phyloP scores from a whole-genome alignment of 2,329 filamentous ascomycete genomes.

The Endothia cerciana region DNA sequence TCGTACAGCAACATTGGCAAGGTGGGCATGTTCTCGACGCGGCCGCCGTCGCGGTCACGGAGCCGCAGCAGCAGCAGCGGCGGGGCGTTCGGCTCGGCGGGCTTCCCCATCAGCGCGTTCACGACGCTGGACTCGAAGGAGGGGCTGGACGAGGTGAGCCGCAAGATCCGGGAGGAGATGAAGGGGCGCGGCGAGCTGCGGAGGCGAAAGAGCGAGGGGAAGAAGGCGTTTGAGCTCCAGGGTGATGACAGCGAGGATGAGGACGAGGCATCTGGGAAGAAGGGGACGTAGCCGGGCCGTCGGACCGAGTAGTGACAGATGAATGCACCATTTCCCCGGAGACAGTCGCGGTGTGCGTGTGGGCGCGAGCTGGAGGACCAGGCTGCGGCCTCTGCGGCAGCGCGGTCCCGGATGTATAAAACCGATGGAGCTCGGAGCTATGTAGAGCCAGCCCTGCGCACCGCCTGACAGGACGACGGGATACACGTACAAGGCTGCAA shows the following conservation, averaged over 20 bases:
- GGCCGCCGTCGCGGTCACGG: constrained; percentile 76
- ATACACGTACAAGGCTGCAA: background rate
- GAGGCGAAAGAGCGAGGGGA: constrained; percentile 54
- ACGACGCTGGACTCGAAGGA: constrained; percentile 69
- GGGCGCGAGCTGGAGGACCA: background rate
- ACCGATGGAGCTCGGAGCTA: background rate
- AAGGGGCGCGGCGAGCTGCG: constrained; percentile 68
- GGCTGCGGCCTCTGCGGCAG: background rate
- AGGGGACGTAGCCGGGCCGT: constrained; percentile 37
- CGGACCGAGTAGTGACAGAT: background rate
- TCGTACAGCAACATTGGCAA: constrained; percentile 88
- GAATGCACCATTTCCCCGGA: background rate
- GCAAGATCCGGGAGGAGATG: constrained; percentile 86
- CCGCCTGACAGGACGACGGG: background rate
- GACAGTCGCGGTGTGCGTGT: no score
- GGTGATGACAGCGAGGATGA: constrained; percentile 46
- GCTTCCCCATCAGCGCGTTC: constrained; percentile 71
- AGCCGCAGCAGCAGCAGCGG: constrained; percentile 72
- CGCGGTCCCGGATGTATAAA: background rate
- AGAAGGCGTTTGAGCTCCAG: constrained; percentile 43
- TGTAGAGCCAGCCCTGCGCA: background rate
- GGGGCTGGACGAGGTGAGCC: constrained; percentile 80
- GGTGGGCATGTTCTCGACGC: constrained; percentile 87
- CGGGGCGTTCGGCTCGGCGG: constrained; percentile 61
- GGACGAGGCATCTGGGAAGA: constrained; percentile 49